Base-by-base conservation (phyloP, 2,329 filamentous ascomycete genomes). In the Parastagonospora avenae region DNA sequence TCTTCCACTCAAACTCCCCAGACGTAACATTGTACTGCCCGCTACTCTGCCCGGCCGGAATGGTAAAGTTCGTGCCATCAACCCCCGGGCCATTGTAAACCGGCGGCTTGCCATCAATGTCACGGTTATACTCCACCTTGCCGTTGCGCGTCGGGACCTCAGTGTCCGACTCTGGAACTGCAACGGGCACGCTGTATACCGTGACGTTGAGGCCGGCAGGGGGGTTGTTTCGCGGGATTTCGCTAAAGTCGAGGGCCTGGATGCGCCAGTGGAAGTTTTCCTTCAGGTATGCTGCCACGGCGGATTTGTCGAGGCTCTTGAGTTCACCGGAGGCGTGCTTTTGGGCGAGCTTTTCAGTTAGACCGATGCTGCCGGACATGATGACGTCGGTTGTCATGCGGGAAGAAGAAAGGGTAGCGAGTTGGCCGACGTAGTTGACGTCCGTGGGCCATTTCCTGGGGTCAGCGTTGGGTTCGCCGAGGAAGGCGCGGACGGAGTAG, bases 401-500 rank as follows among this genome's bases (percentile, higher is more conserved):
- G 12, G 74, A 64, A 28, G 69, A 72, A 3, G 73, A 71, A 40
- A 77, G 71, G 9, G 73, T 64, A 2, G 68, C 62, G 30, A 76
- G 67, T 32, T 74, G 74, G 28, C 76, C 75, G 16, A 79, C 68
- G 29, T 76, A 74, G 41, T 76, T 75, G 19, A 66, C 61, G 47
- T 75, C 74, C 1, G 68, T 72, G 5, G 70, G 58, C 72, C 76
- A 70, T 7, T 66, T 55, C 10, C 52, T 57, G 1, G 67, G 64
- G 36, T 70, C 60, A 1, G 48, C 27, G 37, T 59, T 50, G 0
- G 66, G 66, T 6, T 57, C 59, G 11, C 68, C 68, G 15, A 71
- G 54, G 60, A 71, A 71, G 12, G 59, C 61, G n/a, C 66, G 63
- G 11, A 71, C 66, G 2, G 64, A 62, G 48, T 70, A 71, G 1